Base-by-base conservation (phyloP, 2,329 filamentous ascomycete species). In the Keithomyces neogunnii region DNA sequence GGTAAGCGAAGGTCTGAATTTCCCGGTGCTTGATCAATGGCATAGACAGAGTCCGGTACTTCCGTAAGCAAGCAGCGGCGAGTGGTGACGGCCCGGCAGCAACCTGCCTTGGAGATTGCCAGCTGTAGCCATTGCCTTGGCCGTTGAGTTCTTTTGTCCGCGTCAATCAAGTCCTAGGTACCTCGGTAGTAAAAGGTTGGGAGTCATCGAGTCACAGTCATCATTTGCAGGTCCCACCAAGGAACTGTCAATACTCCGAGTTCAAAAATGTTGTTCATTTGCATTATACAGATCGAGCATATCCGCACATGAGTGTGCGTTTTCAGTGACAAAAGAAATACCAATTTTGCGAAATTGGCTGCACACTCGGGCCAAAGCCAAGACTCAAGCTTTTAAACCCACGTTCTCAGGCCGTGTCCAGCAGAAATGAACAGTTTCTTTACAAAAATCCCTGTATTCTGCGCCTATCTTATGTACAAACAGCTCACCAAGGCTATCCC, bases 391-490 rank as follows among this genome's bases (percentile, higher is more conserved):
- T 10, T 46, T 11, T 7, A 6, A 40, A 19, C 35, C 35, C 30
- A 39, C 35, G 13, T 13, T 38, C 11, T 9, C 5, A 46, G 3
- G 19, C 19, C 19, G 1, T 33, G 30, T 45, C 33, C 45, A 19
- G 9, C 10, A 44, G 11, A 46, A 45, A 39, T 9, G 19, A 38
- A 28, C 13, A 5, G 19, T 35, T 29, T 19, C 30, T 51, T 50
- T 28, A 42, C 45, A 48, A 33, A 9, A 28, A 47, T 49, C 13
- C 33, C 39, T 49, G 31, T 36, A 51, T 53, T 57, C 45, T 45
- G 30, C 51, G 30, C 35, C 44, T 33, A 46, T 43, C 55, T 62
- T 69, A 69, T 70, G 56, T 69, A 70, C 69, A 70, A 61, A 62
- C 55, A 60, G 57, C 60, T 30, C 44, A 7, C 30, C 43, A 31